phyloP scores from a whole-genome alignment of 106 monocot genomes.

The Dioscorea zingiberensis region DNA sequence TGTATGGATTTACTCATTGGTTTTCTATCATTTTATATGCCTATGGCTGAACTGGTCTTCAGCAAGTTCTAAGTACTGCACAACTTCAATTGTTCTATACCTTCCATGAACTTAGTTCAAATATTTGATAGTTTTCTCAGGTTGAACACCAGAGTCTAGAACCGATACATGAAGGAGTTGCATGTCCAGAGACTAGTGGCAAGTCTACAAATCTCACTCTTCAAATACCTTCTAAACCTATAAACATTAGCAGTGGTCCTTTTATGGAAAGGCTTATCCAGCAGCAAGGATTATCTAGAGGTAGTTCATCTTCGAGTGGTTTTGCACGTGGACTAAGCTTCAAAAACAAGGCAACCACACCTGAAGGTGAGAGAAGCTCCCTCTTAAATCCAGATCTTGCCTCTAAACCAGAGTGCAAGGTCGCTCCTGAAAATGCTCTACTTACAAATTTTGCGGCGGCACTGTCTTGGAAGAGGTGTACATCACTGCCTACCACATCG shows the following conservation, averaged over 20 bases:
- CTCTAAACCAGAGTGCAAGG: slow-evolving; percentile 1
- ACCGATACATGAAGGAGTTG: slow-evolving; percentile 5
- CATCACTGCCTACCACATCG: slow-evolving; percentile 29
- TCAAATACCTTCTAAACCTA: slow-evolving; percentile 13
- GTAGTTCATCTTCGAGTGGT: slow-evolving; percentile 18
- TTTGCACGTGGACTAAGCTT: slow-evolving; percentile 20
- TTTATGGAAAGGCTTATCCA: neutral
- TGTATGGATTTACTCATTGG: too few species aligned
- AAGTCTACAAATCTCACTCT: slow-evolving; percentile 11
- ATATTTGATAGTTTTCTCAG: slow-evolving; percentile 1
- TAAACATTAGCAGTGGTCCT: neutral
- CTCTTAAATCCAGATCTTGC: slow-evolving; percentile 33
- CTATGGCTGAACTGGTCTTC: too few species aligned
- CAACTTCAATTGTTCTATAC: too few species aligned
- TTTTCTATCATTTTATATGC: too few species aligned
- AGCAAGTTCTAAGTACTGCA: too few species aligned
- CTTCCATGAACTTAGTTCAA: too few species aligned
- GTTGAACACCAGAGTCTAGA: slow-evolving; percentile 16
- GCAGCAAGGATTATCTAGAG: slow-evolving; percentile 2
- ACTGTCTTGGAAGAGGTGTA: slow-evolving; percentile 39
- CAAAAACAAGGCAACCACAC: slow-evolving; percentile 19
- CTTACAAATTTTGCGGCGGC: slow-evolving; percentile 23
- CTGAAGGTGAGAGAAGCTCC: slow-evolving; percentile 28
- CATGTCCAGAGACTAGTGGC: neutral
- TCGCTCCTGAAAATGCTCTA: slow-evolving; percentile 14